Conservation (phyloP, 83 land plant species). For the Isoetes engelmannii region DNA sequence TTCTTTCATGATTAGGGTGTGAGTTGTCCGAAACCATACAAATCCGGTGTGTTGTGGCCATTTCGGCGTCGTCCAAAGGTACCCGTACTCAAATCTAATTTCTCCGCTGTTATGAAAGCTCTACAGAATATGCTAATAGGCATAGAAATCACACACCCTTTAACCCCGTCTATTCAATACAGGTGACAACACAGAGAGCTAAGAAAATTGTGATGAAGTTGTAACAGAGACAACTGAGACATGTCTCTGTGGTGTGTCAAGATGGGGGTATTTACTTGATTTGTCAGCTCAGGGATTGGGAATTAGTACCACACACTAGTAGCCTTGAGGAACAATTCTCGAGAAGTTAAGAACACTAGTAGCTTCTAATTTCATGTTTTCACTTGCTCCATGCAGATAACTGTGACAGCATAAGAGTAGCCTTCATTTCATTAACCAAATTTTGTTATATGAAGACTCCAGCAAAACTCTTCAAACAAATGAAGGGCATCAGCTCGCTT, state of each 20-base stretch:
- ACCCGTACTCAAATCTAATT: no score
- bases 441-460: conserved; percentile 11
- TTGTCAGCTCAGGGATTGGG: conserved; percentile 51
- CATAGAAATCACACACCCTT: no score
- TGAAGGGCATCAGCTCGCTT: no score
- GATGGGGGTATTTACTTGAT: conserved; percentile 51
- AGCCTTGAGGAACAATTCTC: not conserved
- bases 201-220: conserved; percentile 50
- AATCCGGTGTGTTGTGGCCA: no score
- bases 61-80: no score
- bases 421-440: conserved; percentile 51
- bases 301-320: conserved; percentile 28
- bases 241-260: conserved; percentile 56
- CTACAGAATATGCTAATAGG: no score
- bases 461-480: no score
- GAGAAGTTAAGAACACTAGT: conserved; percentile 33
- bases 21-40: no score
- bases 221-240: conserved; percentile 62
- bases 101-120: no score
- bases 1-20: no score
- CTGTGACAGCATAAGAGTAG: conserved; percentile 32
- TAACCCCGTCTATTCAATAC: no score
- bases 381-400: conserved; percentile 39
- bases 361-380: conserved; percentile 54
- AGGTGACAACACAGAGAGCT: no score